Base-by-base conservation (phyloP, 108 stramenopile species). In the Nannochloropsis salina region DNA sequence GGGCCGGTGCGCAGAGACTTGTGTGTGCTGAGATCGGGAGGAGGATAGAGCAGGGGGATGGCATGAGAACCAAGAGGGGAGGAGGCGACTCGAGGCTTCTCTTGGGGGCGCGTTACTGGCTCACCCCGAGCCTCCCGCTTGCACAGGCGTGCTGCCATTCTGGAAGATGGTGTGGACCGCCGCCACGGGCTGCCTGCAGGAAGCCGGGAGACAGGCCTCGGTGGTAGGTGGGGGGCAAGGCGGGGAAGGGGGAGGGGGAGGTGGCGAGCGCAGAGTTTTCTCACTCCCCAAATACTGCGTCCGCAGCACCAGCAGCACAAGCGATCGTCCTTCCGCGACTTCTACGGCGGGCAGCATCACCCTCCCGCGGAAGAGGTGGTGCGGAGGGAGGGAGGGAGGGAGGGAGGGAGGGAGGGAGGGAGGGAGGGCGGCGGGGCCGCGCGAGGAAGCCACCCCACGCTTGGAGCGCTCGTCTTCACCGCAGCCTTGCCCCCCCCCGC, bases 81-180 rank as follows among this genome's bases (percentile, higher is more conserved):
- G 31, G 31, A 31, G 31, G 31, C 31, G 31, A 31, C 1, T 31
- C 31, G 31, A 31, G 31, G 31, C 31, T 31, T 31, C 31, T 31
- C 31, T 31, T 31, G 31, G 31, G 31, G 31, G 31, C 31, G 31
- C 31, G 31, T 0, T 31, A 31, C 31, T 31, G 31, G 31, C 31
- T 31, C 31, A 31, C 31, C 31, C 31, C 31, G 31, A 31, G 31
- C 31, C 31, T 1, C 31, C 31, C 31, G 31, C 31, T 0, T 1
- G 31, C 20, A 74, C 61, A 74, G 61, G 61, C 61, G 61, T 74
- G 61, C 61, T 74, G 61, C 61, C 61, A n/a, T 74, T 74, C 8
- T 74, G 61, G 61, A 74, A n/a, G 61, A 74, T 74, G 61, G 61
- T 74, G 6, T 74, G 61, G 61, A 74, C 61, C 8, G 61, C 61